Base-by-base conservation (phyloP, 345 rosid genomes). In the Litchi chinensis region DNA sequence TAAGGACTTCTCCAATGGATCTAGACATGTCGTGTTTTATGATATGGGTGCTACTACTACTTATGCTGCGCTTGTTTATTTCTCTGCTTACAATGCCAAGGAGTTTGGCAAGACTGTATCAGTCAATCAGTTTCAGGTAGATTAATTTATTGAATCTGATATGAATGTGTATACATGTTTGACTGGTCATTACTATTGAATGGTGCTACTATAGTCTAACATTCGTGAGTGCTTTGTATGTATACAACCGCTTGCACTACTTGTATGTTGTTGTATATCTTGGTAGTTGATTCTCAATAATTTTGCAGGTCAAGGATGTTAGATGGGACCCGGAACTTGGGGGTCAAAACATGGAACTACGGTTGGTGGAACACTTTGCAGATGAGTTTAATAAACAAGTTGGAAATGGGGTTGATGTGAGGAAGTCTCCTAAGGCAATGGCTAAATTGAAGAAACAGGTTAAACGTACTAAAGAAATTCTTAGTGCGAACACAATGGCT, bases 361-460 rank as follows among this genome's bases (percentile, higher is more conserved):
- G 91, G 68, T 73, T 96, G 90, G 95, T 91, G 79, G 99, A 96
- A 75, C 86, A 87, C 86, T 94, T 96, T 83, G 95, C 98, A 1
- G 99, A 94, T 81, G 97, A 97, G 85, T 94, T 97, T 82, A 97
- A 97, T 86, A 92, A 92, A 82, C 93, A 94, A 82, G 87, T 90
- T 65, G 99, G 98, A 60, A 86, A 83, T 83, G 97, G 95, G 43
- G 86, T 91, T 86, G 99, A 97, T 82, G 99, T 94, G 83, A 91
- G 98, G 86, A 86, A 90, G 85, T 87, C 82, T 78, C 93, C 98
- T 22, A 97, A 97, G 88, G 95, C 99, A 63, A 94, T 97, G 98
- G 99, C 99, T 84, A 97, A 97, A 85, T 81, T 97, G 80, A 97
- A 97, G 88, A 97, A 97, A 78, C 99, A 94, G 89, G 98, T 97